phyloP scores from a whole-genome alignment of 768 basidiomycete species.

The Russula brevipes region DNA sequence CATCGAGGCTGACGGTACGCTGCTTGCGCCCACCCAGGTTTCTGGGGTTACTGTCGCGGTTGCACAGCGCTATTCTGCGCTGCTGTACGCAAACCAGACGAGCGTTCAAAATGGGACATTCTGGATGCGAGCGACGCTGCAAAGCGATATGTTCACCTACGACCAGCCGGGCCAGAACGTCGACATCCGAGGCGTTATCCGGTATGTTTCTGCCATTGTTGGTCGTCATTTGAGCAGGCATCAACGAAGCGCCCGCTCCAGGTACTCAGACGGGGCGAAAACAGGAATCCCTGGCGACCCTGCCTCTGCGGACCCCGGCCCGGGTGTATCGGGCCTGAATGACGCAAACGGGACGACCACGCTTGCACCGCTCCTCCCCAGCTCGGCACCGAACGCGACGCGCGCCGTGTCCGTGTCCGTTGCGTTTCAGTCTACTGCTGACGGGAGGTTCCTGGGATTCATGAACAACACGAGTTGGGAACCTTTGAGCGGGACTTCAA shows the following conservation, averaged over 20 bases:
- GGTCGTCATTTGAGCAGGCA: neutral
- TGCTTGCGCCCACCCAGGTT: constrained; percentile 37
- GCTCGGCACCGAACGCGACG: constrained; percentile 9
- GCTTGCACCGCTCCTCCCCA: constrained; percentile 9
- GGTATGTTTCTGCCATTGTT: neutral
- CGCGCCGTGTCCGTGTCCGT: constrained; percentile 1
- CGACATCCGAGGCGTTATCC: constrained; percentile 21
- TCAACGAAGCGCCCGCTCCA: neutral
- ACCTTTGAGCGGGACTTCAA: constrained; percentile 15
- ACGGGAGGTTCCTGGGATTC: constrained; percentile 18
- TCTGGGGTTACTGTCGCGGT: constrained; percentile 39
- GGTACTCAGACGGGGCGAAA: constrained; percentile 17
- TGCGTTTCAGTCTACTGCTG: constrained; percentile 12
- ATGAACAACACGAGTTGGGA: constrained; percentile 22
- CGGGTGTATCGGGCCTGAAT: neutral
- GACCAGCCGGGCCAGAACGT: constrained; percentile 18
- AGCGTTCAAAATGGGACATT: constrained; percentile 33
- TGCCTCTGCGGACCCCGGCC: constrained; percentile 18
- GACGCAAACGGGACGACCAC: constrained; percentile 13
- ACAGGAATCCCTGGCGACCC: constrained; percentile 11
- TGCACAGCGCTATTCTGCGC: constrained; percentile 49
- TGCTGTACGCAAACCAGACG: constrained; percentile 40
- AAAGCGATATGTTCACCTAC: constrained; percentile 34
- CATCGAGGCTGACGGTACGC: constrained; percentile 46
- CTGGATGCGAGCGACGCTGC: constrained; percentile 40